Evolutionary conservation across 169 alveolate genomes (phyloP), one percentile per base, ranked within the genome.

Genomic region (Blepharisma undulans): DNA sequence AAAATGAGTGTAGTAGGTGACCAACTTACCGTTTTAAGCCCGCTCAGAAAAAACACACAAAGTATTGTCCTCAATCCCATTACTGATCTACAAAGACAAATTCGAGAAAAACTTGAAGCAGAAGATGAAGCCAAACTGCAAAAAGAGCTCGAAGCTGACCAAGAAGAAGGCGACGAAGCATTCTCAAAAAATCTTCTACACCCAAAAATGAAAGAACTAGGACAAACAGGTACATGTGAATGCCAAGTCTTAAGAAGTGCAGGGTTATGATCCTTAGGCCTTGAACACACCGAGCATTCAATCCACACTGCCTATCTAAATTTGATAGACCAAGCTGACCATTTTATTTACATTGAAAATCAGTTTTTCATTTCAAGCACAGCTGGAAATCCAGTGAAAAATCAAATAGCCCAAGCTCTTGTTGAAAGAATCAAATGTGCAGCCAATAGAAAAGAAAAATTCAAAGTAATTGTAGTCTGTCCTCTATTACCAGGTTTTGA

Each of bases 251-350:
- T 97, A 72, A 92, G 98, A 86, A 92, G 96, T 59, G 95, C 95
- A n/a, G 81, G 94, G 29, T 34, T 81, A 25, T 97, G 98, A 98
- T 94, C 97, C 22, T 71, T 93, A 30, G 98, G 98, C 30, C 92
- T 95, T 19, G 76, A 80, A 27, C 74, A 93, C n/a, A 88, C 96
- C 19, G 98, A 95, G 91, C 86, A 78, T 33, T 96, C 98, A 33
- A 95, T 97, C 21, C 92, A 95, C 72, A 91, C 90, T 36, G 98
- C 97, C 7, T 96, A 96, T 85, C 76, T 95, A 27, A 81, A 95
- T 12, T 86, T 96, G 30, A 97, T 97, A 66, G 94, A 33, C 32
- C 76, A 25, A 59, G 84, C 94, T 33, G 59, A 91, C 8, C 92
- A 87, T 29, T 91, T 87, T 72, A 91, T 91, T 79, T 91, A 86